Conservation (phyloP, 306 rosid species). For the Cicer yamashitae region DNA sequence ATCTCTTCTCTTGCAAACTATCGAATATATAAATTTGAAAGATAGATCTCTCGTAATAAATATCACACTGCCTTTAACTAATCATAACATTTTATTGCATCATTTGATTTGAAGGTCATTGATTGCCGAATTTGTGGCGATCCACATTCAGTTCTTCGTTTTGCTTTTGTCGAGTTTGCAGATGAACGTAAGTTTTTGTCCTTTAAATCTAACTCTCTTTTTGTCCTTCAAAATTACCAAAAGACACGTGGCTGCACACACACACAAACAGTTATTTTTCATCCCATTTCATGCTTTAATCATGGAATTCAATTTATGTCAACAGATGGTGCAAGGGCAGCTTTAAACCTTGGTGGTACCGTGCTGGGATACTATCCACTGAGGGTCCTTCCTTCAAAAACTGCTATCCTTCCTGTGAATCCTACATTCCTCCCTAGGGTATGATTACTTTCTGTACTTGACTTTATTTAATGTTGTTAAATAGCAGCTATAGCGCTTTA, state of each 20-base stretch:
- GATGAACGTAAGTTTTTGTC: constrained; percentile 80
- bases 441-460: constrained; percentile 40
- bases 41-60: neutral
- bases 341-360: constrained; percentile 89
- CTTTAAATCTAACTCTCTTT: constrained; percentile 18
- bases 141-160: constrained; percentile 96
- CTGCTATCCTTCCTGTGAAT: constrained; percentile 98
- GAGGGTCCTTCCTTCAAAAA: constrained; percentile 94
- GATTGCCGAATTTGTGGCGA: constrained; percentile 99
- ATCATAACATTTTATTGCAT: constrained; percentile 32
- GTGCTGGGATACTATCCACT: constrained; percentile 94
- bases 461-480: no score
- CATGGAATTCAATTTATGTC: constrained; percentile 45
- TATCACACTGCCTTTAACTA: constrained; percentile 1
- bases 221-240: neutral
- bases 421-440: constrained; percentile 98
- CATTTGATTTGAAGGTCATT: constrained; percentile 70
- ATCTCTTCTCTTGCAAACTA: constrained; percentile 24
- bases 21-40: constrained; percentile 21
- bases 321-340: constrained; percentile 91
- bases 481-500: no score
- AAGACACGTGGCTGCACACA: neutral
- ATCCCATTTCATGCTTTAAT: constrained; percentile 34
- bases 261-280: neutral
- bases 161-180: constrained; percentile 97